Conservation (phyloP, 73 alveolate species). For the Stentor coeruleus region DNA sequence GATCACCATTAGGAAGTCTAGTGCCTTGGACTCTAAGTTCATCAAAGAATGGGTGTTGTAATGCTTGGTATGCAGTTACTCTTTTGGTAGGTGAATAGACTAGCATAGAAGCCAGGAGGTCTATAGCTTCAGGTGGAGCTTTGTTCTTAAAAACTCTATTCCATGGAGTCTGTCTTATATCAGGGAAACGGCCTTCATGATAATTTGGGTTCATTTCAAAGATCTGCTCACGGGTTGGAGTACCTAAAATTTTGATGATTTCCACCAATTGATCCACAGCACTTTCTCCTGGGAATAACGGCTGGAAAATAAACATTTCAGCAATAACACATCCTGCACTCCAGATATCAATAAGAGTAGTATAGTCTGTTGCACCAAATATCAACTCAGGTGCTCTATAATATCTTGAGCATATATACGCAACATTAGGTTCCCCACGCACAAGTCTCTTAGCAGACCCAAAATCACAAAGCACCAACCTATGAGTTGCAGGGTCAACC, state of each 20-base stretch:
- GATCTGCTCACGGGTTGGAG: slow-evolving; percentile 69
- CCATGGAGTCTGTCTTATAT: slow-evolving; percentile 41
- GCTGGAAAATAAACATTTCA: slow-evolving; percentile 72
- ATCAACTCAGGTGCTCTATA: slow-evolving; percentile 75
- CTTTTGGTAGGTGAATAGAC: slow-evolving; percentile 68
- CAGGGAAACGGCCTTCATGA: slow-evolving; percentile 51
- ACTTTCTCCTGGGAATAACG: slow-evolving; percentile 83
- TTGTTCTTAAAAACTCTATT: slow-evolving; percentile 32
- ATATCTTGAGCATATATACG: slow-evolving; percentile 74
- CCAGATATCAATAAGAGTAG: slow-evolving; percentile 89
- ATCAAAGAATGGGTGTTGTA: slow-evolving; percentile 69
- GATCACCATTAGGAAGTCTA: slow-evolving; percentile 42
- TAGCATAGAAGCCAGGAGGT: slow-evolving; percentile 54
- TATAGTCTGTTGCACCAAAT: slow-evolving; percentile 64
- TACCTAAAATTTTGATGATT: slow-evolving; percentile 79
- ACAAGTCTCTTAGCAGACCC: slow-evolving; percentile 85
- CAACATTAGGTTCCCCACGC: slow-evolving; percentile 74
- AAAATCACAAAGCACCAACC: slow-evolving; percentile 68
- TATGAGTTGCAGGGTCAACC: slow-evolving; percentile 43
- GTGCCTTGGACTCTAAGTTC: slow-evolving; percentile 60
- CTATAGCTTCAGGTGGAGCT: slow-evolving; percentile 56
- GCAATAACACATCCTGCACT: slow-evolving; percentile 88
- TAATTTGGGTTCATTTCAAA: slow-evolving; percentile 76
- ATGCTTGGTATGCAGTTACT: slow-evolving; percentile 54
- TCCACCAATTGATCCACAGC: slow-evolving; percentile 82